These are phyloP conservation scores for Grosmannia penicillata DNA, from an alignment of 2,329 filamentous ascomycete genomes.

Conservation along the genomic window DNA sequence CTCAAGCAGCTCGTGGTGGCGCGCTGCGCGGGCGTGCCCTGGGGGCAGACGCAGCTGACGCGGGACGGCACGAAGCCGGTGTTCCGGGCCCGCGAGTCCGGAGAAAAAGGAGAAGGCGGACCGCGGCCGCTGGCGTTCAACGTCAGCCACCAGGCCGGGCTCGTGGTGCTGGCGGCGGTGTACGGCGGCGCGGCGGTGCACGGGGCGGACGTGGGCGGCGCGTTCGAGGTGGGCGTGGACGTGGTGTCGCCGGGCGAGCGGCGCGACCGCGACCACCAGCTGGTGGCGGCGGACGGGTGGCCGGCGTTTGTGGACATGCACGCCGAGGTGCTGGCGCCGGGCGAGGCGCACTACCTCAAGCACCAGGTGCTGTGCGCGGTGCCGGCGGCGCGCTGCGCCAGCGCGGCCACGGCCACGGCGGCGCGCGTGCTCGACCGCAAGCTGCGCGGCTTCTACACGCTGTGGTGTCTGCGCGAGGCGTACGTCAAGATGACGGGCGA, in stretches of 20 bases:
- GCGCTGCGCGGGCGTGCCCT: slow-evolving; percentile 36
- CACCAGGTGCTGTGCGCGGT: slow-evolving; percentile 17
- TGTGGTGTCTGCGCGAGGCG: slow-evolving; percentile 68
- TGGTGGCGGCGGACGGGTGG: slow-evolving; percentile 42
- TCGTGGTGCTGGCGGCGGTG: slow-evolving; percentile 52
- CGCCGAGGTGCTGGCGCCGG: slow-evolving; percentile 49
- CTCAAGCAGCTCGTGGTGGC: slow-evolving; percentile 59
- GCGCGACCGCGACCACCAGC: slow-evolving; percentile 41
- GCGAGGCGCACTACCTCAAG: slow-evolving; percentile 50
- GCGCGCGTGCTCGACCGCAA: slow-evolving; percentile 37
- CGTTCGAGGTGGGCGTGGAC: slow-evolving; percentile 50
- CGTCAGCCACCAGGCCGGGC: slow-evolving; percentile 62
- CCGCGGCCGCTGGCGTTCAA: slow-evolving; percentile 50
- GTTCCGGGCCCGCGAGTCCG: too few relatives aligned
- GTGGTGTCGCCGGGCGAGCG: slow-evolving; percentile 64
- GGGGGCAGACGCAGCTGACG: slow-evolving; percentile 41
- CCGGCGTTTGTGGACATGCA: slow-evolving; percentile 56
- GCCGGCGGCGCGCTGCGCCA: slow-evolving; percentile 3
- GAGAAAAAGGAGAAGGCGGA: too few relatives aligned
- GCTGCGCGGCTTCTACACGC: slow-evolving; percentile 57
- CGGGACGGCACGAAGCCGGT: slow-evolving; percentile 42
- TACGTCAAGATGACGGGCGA: slow-evolving; percentile 77
- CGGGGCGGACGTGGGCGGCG: slow-evolving; percentile 17
- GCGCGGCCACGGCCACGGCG: not conserved
- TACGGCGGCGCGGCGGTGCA: slow-evolving; percentile 28